These are phyloP conservation scores for Rhodotorula mucilaginosa DNA, from an alignment of 1,284 basidiomycete genomes.

Conservation along the genomic window DNA sequence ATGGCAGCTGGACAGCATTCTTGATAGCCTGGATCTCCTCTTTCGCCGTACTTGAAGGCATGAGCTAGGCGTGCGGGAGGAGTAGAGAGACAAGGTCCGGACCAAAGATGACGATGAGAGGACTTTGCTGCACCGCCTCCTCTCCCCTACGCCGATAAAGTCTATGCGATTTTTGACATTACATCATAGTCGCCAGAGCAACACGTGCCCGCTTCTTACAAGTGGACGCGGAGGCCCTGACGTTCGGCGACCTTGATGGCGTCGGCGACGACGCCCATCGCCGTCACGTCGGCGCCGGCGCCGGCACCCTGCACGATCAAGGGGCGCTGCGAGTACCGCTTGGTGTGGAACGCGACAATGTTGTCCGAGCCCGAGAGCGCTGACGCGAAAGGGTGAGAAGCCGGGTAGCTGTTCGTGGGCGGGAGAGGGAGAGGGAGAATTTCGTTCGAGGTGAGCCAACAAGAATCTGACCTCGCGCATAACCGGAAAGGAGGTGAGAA, in stretches of 20 bases:
- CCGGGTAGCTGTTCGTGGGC: constrained; percentile 65
- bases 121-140: neutral
- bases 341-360: constrained; percentile 94
- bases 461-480: neutral
- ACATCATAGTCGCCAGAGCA: neutral
- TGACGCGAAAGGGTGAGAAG: constrained; percentile 88
- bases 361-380: constrained; percentile 95
- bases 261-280: constrained; percentile 92
- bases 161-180: neutral
- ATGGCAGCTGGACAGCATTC: constrained; percentile 54
- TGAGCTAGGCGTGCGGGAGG: neutral
- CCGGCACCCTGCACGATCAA: constrained; percentile 93
- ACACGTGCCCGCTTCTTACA: constrained; percentile 5
- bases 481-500: neutral
- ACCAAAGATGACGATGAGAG: too few relatives aligned
- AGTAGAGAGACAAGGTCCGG: neutral
- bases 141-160: neutral
- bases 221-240: constrained; percentile 26
- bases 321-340: constrained; percentile 71
- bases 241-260: constrained; percentile 47
- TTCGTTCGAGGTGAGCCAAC: constrained; percentile 7
- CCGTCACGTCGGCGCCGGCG: constrained; percentile 94
- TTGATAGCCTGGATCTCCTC: constrained; percentile 5
- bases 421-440: constrained; percentile 8
- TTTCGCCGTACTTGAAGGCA: neutral